A percentile compares a stretch with the other conserved stretches of the same genome.
Evolutionary conservation across 2,329 filamentous ascomycete genomes (phyloP).

Genomic region (Metarhizium humberi): DNA sequence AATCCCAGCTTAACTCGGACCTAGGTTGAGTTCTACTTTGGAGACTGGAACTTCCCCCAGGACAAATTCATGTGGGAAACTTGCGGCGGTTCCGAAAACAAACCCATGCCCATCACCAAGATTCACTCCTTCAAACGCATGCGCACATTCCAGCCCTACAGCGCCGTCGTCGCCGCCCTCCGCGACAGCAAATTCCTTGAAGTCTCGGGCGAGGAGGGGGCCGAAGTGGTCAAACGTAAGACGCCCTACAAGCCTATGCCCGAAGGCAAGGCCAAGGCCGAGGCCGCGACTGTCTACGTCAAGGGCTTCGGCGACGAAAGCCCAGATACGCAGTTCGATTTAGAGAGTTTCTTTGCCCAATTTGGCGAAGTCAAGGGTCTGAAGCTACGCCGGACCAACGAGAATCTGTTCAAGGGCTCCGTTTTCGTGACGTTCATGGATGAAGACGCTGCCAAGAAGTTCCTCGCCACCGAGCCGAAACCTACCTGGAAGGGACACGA

Average conservation of each 20-base stretch:
- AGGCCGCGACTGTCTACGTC: constrained; percentile 73
- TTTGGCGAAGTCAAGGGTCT: constrained; percentile 74
- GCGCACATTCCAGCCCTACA: constrained; percentile 85
- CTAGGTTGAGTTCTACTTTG: constrained; percentile 93
- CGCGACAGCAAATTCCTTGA: constrained; percentile 67
- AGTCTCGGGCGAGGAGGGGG: constrained; percentile 62
- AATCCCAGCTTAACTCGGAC: background rate
- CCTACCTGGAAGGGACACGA: constrained; percentile 78
- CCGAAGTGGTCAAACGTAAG: constrained; percentile 70
- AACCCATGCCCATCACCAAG: constrained; percentile 66
- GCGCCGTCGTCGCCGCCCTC: constrained; percentile 72
- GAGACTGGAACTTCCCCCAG: constrained; percentile 77
- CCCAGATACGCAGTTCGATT: constrained; percentile 81
- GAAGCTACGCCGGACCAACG: constrained; percentile 69
- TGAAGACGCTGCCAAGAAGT: constrained; percentile 69
- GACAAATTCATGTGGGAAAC: constrained; percentile 81
- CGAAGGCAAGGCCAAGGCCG: constrained; percentile 54
- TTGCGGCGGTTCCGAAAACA: constrained; percentile 71
- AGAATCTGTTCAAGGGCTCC: constrained; percentile 84
- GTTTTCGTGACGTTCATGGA: constrained; percentile 88
- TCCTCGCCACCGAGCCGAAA: constrained; percentile 69
- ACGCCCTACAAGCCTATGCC: constrained; percentile 51
- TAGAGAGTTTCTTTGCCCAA: constrained; percentile 82
- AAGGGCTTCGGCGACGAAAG: constrained; percentile 89
- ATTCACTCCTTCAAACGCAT: constrained; percentile 91